Conservation (phyloP, 2,329 filamentous ascomycete species). For the Pezicula carpinea region DNA sequence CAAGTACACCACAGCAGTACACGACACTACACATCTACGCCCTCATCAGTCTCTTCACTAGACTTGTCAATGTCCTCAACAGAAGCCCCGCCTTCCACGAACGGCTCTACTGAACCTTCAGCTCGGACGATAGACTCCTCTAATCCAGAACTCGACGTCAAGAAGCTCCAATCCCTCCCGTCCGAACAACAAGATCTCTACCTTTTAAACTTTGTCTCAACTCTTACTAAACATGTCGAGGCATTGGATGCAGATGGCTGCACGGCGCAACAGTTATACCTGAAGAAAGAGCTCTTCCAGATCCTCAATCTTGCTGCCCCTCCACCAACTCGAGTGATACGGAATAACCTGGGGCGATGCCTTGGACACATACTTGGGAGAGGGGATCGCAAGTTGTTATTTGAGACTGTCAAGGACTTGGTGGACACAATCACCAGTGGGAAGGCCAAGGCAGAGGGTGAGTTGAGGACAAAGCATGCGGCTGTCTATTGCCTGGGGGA, state of each 20-base stretch:
- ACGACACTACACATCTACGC: slow-evolving; percentile 1
- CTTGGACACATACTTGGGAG: slow-evolving; percentile 77
- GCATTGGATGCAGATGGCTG: slow-evolving; percentile 72
- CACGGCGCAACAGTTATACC: slow-evolving; percentile 80
- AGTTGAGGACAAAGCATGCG: slow-evolving; percentile 77
- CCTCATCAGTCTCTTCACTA: slow-evolving; percentile 2
- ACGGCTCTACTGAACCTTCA: slow-evolving; percentile 29
- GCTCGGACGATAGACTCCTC: slow-evolving; percentile 35
- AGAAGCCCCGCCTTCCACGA: slow-evolving; percentile 22
- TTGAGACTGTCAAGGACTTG: slow-evolving; percentile 91
- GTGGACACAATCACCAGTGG: slow-evolving; percentile 65
- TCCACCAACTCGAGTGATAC: slow-evolving; percentile 79
- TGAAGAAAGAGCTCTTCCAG: slow-evolving; percentile 93
- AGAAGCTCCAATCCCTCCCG: slow-evolving; percentile 83
- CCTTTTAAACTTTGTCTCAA: slow-evolving; percentile 81
- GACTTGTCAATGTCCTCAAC: slow-evolving; percentile 28
- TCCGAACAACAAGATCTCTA: slow-evolving; percentile 95
- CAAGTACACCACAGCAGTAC: slow-evolving; percentile 1
- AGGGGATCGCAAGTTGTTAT: slow-evolving; percentile 86
- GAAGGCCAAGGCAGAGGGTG: slow-evolving; percentile 71
- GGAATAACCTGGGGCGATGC: slow-evolving; percentile 82
- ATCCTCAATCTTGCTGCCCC: slow-evolving; percentile 80
- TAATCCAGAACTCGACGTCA: slow-evolving; percentile 79
- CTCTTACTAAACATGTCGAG: slow-evolving; percentile 75
- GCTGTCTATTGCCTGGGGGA: slow-evolving; percentile 83